These are phyloP conservation scores for Polyporus tsugae DNA, from an alignment of 1,284 basidiomycete species.

Conservation along the genomic window DNA sequence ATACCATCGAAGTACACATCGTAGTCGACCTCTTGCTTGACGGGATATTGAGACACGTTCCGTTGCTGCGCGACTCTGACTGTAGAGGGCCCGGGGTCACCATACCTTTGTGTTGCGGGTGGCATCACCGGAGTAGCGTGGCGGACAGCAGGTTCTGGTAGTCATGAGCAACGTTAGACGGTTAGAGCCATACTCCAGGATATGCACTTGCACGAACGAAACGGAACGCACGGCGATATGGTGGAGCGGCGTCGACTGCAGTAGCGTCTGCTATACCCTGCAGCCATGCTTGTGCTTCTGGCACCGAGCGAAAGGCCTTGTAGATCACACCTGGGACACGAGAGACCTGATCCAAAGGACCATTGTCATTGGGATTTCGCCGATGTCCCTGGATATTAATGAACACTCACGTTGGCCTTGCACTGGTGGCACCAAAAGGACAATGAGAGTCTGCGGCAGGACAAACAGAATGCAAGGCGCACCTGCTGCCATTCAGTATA, in stretches of 20 bases:
- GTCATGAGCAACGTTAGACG: background rate
- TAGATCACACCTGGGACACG: constrained; percentile 56
- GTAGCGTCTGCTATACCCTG: constrained; percentile 27
- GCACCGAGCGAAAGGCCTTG: constrained; percentile 51
- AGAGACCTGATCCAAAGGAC: constrained; percentile 47
- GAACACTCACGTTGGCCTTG: constrained; percentile 25
- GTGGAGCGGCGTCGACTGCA: constrained; percentile 12
- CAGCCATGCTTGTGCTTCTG: constrained; percentile 29
- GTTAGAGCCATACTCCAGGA: background rate
- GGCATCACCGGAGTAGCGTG: background rate
- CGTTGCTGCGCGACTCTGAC: background rate
- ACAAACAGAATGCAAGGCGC: constrained; percentile 8
- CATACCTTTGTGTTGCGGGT: constrained; percentile 1
- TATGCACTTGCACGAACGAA: too few species aligned
- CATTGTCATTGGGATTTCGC: background rate
- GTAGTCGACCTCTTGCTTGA: constrained; percentile 10
- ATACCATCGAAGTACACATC: constrained; percentile 5
- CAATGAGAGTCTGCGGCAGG: background rate
- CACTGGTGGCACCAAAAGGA: constrained; percentile 10
- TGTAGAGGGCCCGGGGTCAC: constrained; percentile 4
- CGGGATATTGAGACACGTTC: background rate
- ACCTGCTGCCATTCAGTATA: constrained; percentile 67
- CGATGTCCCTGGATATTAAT: background rate
- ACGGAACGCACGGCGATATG: constrained; percentile 7
- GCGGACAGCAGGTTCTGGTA: background rate